These are phyloP conservation scores for Camellia japonica DNA, from an alignment of 148 eudicot species.

Conservation along the genomic window DNA sequence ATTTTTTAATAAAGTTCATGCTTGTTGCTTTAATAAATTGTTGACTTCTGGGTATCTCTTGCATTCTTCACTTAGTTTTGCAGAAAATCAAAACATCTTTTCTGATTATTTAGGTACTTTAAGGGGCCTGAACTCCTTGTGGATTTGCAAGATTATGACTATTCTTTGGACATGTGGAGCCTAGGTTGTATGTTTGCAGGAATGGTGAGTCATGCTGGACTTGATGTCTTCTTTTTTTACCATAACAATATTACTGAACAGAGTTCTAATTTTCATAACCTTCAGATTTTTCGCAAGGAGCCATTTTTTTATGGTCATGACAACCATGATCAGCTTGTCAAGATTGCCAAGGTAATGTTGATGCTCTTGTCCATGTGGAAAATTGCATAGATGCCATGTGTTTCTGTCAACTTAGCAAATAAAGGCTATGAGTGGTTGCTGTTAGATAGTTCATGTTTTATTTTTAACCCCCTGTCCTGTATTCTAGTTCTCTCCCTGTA, in stretches of 20 bases:
- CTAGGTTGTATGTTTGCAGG: conserved; percentile 49
- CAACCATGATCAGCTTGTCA: conserved; percentile 43
- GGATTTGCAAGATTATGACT: conserved; percentile 44
- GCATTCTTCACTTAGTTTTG: background rate
- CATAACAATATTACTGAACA: background rate
- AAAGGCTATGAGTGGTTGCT: background rate
- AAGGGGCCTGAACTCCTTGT: conserved; percentile 46
- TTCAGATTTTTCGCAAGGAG: conserved; percentile 44
- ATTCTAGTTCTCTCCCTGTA: no score
- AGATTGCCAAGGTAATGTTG: conserved; percentile 37
- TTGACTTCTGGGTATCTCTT: background rate
- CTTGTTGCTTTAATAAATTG: background rate
- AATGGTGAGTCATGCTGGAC: conserved; percentile 25
- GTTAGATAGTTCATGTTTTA: background rate
- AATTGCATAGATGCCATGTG: background rate
- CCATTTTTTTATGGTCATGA: conserved; percentile 46
- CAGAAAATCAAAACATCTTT: background rate
- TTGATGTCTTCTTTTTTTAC: background rate
- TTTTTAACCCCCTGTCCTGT: background rate
- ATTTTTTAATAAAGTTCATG: background rate
- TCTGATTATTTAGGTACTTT: conserved; percentile 24
- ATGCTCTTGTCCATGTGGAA: background rate
- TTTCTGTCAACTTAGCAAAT: background rate
- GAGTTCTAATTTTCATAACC: background rate
- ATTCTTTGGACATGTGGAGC: conserved; percentile 46